Evolutionary conservation across 2,329 filamentous ascomycete species (phyloP), one percentile per base, ranked within the genome.

Genomic region (Cercospora janseana): DNA sequence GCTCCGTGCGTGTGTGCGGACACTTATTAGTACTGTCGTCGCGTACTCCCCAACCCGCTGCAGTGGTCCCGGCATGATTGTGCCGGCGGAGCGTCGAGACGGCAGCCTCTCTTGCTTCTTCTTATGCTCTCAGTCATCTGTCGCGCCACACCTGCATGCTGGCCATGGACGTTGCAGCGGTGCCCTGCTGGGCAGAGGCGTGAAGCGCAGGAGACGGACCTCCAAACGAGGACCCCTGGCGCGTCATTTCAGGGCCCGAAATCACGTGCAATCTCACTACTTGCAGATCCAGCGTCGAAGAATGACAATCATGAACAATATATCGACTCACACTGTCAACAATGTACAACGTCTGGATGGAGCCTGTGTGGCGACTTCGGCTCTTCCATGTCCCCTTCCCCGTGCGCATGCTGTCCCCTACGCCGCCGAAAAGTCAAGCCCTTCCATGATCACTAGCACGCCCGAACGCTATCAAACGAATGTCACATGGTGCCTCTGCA

Each of bases 381-480:
- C 34, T 38, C 34, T 38, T 18, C 24, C 40, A 29, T 43, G 6
- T 43, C 18, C 23, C 26, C 13, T 28, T 43, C 26, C 40, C n/a
- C n/a, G n/a, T 43, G 26, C 40, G 40, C 26, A 43, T 50, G 47
- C 47, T 44, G 47, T 42, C 28, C 38, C 20, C 26, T 50, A 37
- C 40, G 35, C 37, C 24, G 34, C 18, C 34, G 10, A 21, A 21
- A 21, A 4, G 21, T 16, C 34, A 9, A 20, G 16, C 40, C 26
- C 26, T 27, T 49, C 40, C 24, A 40, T 49, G 40, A 38, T 27
- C 21, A 26, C 48, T 21, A 38, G 26, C 42, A 53, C 51, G 54
- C 56, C 56, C 29, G 44, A 59, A 59, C 56, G 56, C 56, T 59
- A 59, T 57, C 56, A 59, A 50, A 46, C 31, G 40, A 38, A 46